Base-by-base conservation (phyloP, 2,329 filamentous ascomycete genomes). In the Falciphora oryzae region DNA sequence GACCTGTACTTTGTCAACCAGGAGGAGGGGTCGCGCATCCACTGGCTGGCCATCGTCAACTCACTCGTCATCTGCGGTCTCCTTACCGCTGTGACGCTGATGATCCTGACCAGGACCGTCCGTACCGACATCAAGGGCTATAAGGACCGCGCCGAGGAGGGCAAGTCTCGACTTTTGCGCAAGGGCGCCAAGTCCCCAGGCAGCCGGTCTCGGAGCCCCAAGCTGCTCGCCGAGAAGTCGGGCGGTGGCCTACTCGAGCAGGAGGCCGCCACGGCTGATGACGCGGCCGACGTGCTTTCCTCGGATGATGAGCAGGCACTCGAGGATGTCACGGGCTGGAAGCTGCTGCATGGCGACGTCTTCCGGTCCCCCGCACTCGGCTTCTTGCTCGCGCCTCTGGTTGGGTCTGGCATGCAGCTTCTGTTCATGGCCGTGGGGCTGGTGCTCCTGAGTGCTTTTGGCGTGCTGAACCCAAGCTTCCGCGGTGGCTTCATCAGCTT, bases 1-100 rank as follows among this genome's bases (percentile, higher is more conserved):
- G 91, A 96, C 71, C 79, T 94, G 64, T 96, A 96, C 75, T 96
- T 96, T 77, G 90, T 90, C 66, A 93, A 94, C 74, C 91, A 95
- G 73, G 89, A 92, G 65, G 91, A 94, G 69, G 90, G 90, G 59
- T 88, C 86, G 31, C 88, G 87, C 73, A 91, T 94, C 29, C 92
- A 96, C 74, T 96, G 92, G 91, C 81, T 96, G 65, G 92, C 92
- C 50, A 94, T 96, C 68, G 76, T 95, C 75, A 96, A 96, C 77
- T 95, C 92, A 0, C 76, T 96, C 68, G 89, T 93, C 68, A 95
- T 96, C 69, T 91, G 89, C 62, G 89, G 89, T 8, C 80, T 95
- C 50, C 79, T 96, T 57, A 93, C 90, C 1, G 88, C 89, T 25
- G 87, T 92, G 50, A 90, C 95, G 29, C 85, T 91, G 65, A 90